phyloP scores from a whole-genome alignment of 2,329 filamentous ascomycete genomes.

The Hymenoscyphus fraxineus region DNA sequence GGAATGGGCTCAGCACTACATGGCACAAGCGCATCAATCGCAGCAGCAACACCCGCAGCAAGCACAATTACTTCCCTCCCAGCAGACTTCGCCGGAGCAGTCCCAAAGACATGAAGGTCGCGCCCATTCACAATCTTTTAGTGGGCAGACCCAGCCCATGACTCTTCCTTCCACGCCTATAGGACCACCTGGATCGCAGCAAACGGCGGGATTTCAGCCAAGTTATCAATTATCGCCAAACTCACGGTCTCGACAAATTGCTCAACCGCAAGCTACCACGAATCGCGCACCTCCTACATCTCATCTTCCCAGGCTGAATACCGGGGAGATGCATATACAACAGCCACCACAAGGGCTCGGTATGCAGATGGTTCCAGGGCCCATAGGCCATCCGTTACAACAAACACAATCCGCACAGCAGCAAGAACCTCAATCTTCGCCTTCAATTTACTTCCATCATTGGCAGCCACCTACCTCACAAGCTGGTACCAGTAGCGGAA shows the following conservation, averaged over 20 bases:
- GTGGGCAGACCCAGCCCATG: conserved; percentile 27
- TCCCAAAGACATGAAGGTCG: conserved; percentile 52
- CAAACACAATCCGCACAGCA: conserved; percentile 47
- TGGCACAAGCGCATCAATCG: conserved; percentile 48
- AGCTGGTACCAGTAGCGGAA: conserved; percentile 50
- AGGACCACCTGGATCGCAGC: conserved; percentile 25
- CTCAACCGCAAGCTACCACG: conserved; percentile 26
- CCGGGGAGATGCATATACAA: conserved; percentile 39
- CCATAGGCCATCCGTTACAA: conserved; percentile 44
- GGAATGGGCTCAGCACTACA: conserved; percentile 66
- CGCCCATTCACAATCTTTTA: conserved; percentile 28
- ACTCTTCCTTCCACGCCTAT: conserved; percentile 34
- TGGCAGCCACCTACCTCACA: conserved; percentile 79
- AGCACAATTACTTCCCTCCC: conserved; percentile 43
- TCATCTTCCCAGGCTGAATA: conserved; percentile 42
- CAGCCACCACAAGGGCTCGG: conserved; percentile 37
- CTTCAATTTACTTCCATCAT: conserved; percentile 85
- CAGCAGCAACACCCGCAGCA: conserved; percentile 29
- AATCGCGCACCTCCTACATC: conserved; percentile 31
- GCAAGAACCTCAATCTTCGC: conserved; percentile 57
- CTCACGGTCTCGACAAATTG: conserved; percentile 31
- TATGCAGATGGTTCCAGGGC: conserved; percentile 43
- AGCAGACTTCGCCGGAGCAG: conserved; percentile 51
- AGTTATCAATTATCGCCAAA: conserved; percentile 35
- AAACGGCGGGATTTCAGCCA: conserved; percentile 27